Percentiles rank a stretch among this genome's conserved stretches.
phyloP scores from a whole-genome alignment of 2,329 filamentous ascomycete genomes.

The Botrytis byssoidea region DNA sequence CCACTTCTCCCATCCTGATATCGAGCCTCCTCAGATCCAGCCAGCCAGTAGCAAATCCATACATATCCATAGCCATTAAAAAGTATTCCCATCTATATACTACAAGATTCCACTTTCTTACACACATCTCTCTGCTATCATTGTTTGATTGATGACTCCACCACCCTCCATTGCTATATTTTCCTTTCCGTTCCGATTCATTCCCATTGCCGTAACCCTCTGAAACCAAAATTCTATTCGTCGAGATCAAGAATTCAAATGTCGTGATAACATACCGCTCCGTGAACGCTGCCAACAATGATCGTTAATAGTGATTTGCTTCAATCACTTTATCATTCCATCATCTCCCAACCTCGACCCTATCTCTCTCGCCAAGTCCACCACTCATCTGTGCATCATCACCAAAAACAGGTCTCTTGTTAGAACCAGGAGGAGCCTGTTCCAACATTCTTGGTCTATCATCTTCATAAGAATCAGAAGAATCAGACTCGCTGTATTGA shows the following conservation, averaged over 20 bases:
- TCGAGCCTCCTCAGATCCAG: neutral
- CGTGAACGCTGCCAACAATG: neutral
- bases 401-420: conserved; percentile 27
- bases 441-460: conserved; percentile 35
- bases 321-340: neutral
- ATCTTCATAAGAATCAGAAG: conserved; percentile 22
- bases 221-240: neutral
- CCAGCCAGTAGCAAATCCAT: neutral
- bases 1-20: neutral
- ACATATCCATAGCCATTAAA: neutral
- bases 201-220: neutral
- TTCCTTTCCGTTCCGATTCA: neutral
- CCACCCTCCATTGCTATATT: neutral
- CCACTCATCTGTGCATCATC: conserved; percentile 36
- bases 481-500: conserved; percentile 31
- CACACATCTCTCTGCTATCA: neutral
- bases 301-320: neutral
- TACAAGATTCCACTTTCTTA: neutral
- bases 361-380: conserved; percentile 24
- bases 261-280: neutral
- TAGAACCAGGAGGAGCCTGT: conserved; percentile 30
- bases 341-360: conserved; percentile 12
- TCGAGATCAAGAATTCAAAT: neutral
- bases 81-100: neutral
- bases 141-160: neutral